Evolutionary conservation across 2,329 filamentous ascomycete genomes (phyloP).

Genomic region (Stagonosporopsis chrysanthemi): DNA sequence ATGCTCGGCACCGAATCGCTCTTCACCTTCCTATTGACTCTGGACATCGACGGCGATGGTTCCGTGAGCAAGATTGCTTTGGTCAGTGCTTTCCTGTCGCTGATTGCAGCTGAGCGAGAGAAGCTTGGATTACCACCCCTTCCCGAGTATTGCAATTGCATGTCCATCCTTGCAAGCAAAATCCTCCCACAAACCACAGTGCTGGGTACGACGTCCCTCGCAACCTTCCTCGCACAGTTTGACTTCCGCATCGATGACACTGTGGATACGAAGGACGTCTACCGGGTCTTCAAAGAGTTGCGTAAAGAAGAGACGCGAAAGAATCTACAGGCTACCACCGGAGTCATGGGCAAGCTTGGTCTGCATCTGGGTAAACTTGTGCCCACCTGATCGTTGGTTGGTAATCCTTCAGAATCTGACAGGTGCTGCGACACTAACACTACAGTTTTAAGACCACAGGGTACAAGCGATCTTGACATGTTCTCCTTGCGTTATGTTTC

Average conservation of each 20-base stretch:
- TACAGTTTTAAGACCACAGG: too few relatives aligned
- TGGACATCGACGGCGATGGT: too few relatives aligned
- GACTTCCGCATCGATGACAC: background rate
- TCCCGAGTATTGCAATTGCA: background rate
- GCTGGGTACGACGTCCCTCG: background rate
- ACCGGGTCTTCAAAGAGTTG: background rate
- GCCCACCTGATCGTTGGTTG: background rate
- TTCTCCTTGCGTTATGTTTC: too few relatives aligned
- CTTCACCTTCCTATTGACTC: too few relatives aligned
- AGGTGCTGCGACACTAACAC: too few relatives aligned
- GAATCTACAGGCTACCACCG: background rate
- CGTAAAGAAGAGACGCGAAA: background rate
- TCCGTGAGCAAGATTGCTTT: too few relatives aligned
- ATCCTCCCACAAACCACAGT: background rate
- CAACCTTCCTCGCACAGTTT: background rate
- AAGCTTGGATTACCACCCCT: background rate
- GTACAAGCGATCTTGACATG: too few relatives aligned
- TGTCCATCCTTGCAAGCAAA: background rate
- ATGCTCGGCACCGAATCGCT: too few relatives aligned
- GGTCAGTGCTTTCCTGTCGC: background rate
- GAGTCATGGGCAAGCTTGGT: background rate
- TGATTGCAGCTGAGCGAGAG: background rate
- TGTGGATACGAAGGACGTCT: background rate
- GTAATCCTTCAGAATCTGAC: background rate
- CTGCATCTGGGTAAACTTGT: background rate